phyloP scores from a whole-genome alignment of 176 grass and related monocot species.

The Zea mays region DNA sequence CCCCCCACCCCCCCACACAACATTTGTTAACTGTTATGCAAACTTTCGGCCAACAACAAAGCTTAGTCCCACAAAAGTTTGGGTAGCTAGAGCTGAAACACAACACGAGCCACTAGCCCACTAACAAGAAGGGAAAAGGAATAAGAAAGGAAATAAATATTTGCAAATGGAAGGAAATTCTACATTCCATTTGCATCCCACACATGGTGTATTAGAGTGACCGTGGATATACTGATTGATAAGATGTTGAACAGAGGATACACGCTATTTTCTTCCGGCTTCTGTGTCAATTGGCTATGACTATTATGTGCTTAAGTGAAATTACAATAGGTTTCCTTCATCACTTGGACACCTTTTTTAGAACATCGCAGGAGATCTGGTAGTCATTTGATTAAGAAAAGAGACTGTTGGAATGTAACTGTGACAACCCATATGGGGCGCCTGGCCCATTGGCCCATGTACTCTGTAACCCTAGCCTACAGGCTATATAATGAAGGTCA shows the following conservation, averaged over 20 bases:
- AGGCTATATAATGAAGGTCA: too few relatives aligned
- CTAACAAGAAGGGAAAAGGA: not conserved
- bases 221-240: not conserved
- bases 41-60: not conserved
- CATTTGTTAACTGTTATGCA: not conserved
- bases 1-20: not conserved
- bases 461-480: too few relatives aligned
- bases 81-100: not conserved
- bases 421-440: too few relatives aligned
- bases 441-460: too few relatives aligned
- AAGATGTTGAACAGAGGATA: not conserved
- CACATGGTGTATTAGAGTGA: not conserved
- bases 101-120: not conserved
- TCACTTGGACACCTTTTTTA: not conserved
- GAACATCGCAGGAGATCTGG: too few relatives aligned
- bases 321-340: not conserved
- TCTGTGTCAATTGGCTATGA: not conserved
- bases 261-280: not conserved
- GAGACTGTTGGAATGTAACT: too few relatives aligned
- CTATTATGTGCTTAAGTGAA: not conserved
- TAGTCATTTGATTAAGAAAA: too few relatives aligned
- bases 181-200: not conserved
- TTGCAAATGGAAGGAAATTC: not conserved
- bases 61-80: not conserved
- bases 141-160: not conserved